A percentile compares a stretch with the other conserved stretches of the same genome.
These are phyloP conservation scores for Rauvolfia tetraphylla DNA, from an alignment of 257 asterid genomes.

Conservation along the genomic window DNA sequence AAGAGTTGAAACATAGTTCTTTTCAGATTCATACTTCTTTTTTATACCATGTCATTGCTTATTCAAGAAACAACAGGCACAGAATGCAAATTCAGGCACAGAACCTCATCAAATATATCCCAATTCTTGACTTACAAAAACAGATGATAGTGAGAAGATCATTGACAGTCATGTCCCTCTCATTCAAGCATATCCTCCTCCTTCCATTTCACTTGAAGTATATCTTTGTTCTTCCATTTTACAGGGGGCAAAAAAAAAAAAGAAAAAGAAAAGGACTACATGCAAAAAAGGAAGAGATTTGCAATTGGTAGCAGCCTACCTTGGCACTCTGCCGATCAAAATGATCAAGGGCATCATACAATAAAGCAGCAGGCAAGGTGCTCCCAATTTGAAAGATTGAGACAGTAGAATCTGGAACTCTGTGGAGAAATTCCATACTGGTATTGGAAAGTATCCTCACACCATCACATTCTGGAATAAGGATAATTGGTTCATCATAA, in stretches of 20 bases:
- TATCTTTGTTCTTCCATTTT: neutral
- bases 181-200: neutral
- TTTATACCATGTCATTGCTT: no score
- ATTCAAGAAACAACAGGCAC: neutral
- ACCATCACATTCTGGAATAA: constrained; percentile 94
- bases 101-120: neutral
- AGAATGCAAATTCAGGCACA: neutral
- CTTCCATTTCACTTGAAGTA: neutral
- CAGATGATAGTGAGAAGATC: neutral
- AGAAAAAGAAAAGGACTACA: neutral
- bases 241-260: neutral
- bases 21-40: no score
- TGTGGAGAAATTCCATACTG: constrained; percentile 86
- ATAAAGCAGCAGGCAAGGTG: constrained; percentile 87
- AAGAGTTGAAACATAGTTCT: neutral
- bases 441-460: constrained; percentile 79
- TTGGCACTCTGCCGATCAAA: constrained; percentile 92
- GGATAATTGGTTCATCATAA: constrained; percentile 79
- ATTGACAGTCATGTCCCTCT: neutral
- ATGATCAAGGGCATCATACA: constrained; percentile 94
- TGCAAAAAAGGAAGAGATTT: neutral
- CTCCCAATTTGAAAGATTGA: constrained; percentile 95
- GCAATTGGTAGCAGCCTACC: constrained; percentile 38
- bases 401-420: constrained; percentile 94
- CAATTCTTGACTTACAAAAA: neutral